phyloP scores from a whole-genome alignment of 2,329 filamentous ascomycete genomes.

The Sporothrix inflata region DNA sequence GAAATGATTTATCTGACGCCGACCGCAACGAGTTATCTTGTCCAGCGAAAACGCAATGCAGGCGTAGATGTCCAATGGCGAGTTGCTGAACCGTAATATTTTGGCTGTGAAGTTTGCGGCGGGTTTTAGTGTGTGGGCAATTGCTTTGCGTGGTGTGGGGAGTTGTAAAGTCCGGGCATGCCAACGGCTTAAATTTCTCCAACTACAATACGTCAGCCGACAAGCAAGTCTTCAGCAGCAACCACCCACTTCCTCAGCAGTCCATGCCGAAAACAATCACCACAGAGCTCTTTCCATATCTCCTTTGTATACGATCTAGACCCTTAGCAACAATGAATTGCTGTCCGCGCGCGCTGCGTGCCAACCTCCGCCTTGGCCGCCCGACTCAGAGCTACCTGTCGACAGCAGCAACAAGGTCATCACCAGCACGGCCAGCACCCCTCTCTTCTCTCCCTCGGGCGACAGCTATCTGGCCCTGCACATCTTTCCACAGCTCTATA shows the following conservation, averaged over 20 bases:
- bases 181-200: slow-evolving; percentile 4
- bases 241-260: neutral
- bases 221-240: neutral
- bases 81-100: neutral
- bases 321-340: neutral
- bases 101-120: neutral
- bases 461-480: neutral
- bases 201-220: slow-evolving; percentile 7
- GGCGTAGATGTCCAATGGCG: neutral
- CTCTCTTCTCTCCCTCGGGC: neutral
- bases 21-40: neutral
- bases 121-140: neutral
- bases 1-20: neutral
- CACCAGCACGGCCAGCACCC: neutral
- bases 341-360: slow-evolving; percentile 2
- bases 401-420: neutral
- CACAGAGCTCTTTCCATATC: neutral
- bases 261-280: neutral
- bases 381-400: neutral
- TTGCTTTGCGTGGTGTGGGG: neutral
- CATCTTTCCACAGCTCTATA: slow-evolving; percentile 16
- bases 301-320: neutral
- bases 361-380: neutral
- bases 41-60: neutral
- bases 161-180: neutral